Base-by-base conservation (phyloP, 441 rosid genomes). In the Gossypium aridum region DNA sequence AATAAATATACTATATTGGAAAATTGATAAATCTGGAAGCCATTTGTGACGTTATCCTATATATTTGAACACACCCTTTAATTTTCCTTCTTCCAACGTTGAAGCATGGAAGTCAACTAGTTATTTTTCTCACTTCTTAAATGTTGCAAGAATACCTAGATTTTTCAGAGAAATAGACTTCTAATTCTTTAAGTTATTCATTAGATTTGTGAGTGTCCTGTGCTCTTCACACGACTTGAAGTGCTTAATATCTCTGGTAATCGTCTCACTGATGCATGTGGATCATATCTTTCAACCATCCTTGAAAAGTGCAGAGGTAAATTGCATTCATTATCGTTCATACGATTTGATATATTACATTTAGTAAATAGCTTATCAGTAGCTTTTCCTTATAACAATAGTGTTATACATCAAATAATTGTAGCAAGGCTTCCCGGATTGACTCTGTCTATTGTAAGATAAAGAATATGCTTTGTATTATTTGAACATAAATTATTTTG, bases 241-340 rank as follows among this genome's bases (percentile, higher is more conserved):
- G 89, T 91, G 75, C 98, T 96, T 80, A 92, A 96, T 83, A 73
- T 96, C 79, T 94, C 99, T 65, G 92, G 92, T 57, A 96, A 96
- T 81, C 96, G 93, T 79, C 98, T 96, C 75, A 96, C 99, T 63
- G 99, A 96, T 87, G 88, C 96, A 75, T 92, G 99, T 76, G 98
- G 98, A 76, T 92, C 96, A 70, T 94, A 89, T 85, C 92, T 96
- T 76, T 89, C 96, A 73, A 87, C 93, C n/a, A 93, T 94, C 79
- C 81, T 94, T 85, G 83, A 85, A 84, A 91, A 85, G 39, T 96
- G 99, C 72, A 91, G 79, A 84, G 98, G 98, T 92, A 78, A 76
- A 70, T 64, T 68, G 55, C 67, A 56, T 22, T 76, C 5, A 7
- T n/a, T 31, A 28, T 26, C 75, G 70, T 45, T 71, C 65, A 62